Evolutionary conservation across 2,329 filamentous ascomycete species (phyloP).

Genomic region (Beauveria rudraprayagi): DNA sequence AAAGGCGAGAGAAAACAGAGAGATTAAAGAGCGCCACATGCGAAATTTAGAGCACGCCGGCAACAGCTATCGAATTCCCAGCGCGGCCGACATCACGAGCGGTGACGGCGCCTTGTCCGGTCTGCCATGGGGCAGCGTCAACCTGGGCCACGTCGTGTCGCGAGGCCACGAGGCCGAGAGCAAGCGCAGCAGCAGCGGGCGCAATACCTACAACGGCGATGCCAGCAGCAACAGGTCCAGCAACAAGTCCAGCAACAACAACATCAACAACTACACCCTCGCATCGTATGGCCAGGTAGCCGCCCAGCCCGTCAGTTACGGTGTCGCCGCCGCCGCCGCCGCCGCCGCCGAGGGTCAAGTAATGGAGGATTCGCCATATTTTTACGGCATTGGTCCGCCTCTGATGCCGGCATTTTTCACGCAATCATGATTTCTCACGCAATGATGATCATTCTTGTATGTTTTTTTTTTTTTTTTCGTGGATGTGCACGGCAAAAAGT

Average conservation of each 20-base stretch:
- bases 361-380: slow-evolving; percentile 23
- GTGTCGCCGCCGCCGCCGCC: slow-evolving; percentile 24
- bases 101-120: slow-evolving; percentile 48
- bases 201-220: slow-evolving; percentile 23
- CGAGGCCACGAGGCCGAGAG: slow-evolving; percentile 43
- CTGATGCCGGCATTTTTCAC: slow-evolving; percentile 3
- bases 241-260: slow-evolving; percentile 19
- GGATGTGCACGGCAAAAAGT: not conserved
- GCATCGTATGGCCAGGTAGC: slow-evolving; percentile 18
- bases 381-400: slow-evolving; percentile 19
- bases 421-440: not conserved
- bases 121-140: slow-evolving; percentile 64
- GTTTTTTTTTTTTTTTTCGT: not conserved
- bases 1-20: slow-evolving; percentile 59
- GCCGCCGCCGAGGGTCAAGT: slow-evolving; percentile 26
- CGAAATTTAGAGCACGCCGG: slow-evolving; percentile 57
- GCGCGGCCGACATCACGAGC: slow-evolving; percentile 44
- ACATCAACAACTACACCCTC: slow-evolving; percentile 14
- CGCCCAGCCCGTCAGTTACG: slow-evolving; percentile 25
- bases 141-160: slow-evolving; percentile 46
- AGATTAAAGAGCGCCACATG: slow-evolving; percentile 54
- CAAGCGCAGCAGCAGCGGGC: slow-evolving; percentile 34
- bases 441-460: not conserved
- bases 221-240: slow-evolving; percentile 23
- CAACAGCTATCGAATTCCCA: slow-evolving; percentile 55